These are phyloP conservation scores for Blastocystis sp. DNA, from an alignment of 352 stramenopile genomes.

Conservation along the genomic window DNA sequence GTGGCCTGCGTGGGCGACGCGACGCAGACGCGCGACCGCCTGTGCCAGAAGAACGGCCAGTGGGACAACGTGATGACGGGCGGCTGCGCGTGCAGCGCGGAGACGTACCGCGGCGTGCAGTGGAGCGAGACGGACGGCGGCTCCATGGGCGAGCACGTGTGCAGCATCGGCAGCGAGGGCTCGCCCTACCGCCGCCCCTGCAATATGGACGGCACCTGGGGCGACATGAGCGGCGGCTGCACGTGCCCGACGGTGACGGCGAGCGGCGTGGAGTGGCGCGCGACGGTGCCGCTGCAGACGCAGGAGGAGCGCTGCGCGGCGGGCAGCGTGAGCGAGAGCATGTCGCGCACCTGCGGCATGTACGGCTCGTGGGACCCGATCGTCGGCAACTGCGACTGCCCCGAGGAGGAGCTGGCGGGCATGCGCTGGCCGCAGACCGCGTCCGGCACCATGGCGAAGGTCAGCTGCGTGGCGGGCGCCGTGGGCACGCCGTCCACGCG, in stretches of 20 bases:
- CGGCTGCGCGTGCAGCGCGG: conserved; percentile 8
- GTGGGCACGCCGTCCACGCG: conserved; percentile 50
- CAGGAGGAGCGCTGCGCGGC: conserved; percentile 6
- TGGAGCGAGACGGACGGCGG: conserved; percentile 44
- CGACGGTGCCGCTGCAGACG: background rate
- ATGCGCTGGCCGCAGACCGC: conserved; percentile 58
- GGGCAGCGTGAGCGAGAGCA: background rate
- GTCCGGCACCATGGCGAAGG: background rate
- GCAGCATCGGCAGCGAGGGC: conserved; percentile 1
- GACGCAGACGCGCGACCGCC: conserved; percentile 20
- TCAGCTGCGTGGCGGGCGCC: conserved; percentile 30
- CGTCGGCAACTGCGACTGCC: conserved; percentile 60
- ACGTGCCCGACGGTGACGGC: background rate
- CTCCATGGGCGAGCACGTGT: conserved; percentile 1
- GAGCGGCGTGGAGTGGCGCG: conserved; percentile 8
- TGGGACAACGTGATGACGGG: conserved; percentile 47
- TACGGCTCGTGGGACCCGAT: conserved; percentile 53
- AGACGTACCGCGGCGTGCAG: background rate
- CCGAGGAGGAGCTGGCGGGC: conserved; percentile 10
- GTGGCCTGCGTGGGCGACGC: background rate
- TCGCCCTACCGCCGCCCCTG: conserved; percentile 30
- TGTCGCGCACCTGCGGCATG: conserved; percentile 21
- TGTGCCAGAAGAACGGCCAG: conserved; percentile 35
- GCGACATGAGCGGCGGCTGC: background rate
- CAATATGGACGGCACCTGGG: conserved; percentile 42